Percentiles rank a stretch among this genome's conserved stretches.
phyloP scores from a whole-genome alignment of 2,329 filamentous ascomycete species.

The Claviceps spartinae region DNA sequence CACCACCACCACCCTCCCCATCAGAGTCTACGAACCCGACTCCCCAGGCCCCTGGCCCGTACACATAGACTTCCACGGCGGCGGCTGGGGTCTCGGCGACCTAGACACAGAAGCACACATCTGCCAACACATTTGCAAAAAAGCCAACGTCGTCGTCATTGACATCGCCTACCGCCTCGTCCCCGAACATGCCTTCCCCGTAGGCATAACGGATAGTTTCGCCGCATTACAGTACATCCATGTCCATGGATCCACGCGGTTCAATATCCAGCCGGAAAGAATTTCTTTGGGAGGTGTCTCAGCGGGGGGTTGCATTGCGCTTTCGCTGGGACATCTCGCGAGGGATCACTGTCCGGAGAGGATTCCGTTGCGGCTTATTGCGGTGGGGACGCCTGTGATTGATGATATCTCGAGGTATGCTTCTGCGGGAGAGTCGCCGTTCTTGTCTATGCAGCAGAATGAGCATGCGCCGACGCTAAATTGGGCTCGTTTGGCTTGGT shows the following conservation, averaged over 20 bases:
- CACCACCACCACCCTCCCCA: slow-evolving; percentile 12
- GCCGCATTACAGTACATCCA: slow-evolving; percentile 28
- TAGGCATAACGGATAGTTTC: slow-evolving; percentile 33
- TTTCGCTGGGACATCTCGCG: slow-evolving; percentile 25
- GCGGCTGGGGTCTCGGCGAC: slow-evolving; percentile 36
- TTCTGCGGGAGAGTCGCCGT: slow-evolving; percentile 23
- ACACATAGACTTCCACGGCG: slow-evolving; percentile 35
- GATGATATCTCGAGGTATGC: slow-evolving; percentile 25
- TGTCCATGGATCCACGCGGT: slow-evolving; percentile 18
- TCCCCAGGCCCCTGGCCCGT: slow-evolving; percentile 29
- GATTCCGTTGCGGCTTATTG: slow-evolving; percentile 24
- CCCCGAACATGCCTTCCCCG: slow-evolving; percentile 35
- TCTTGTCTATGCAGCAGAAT: slow-evolving; percentile 26
- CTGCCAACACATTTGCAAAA: slow-evolving; percentile 31
- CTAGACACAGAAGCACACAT: slow-evolving; percentile 35
- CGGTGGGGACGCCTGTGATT: slow-evolving; percentile 26
- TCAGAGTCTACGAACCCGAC: slow-evolving; percentile 32
- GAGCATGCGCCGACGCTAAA: slow-evolving; percentile 29
- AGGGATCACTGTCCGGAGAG: slow-evolving; percentile 17
- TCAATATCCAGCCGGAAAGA: slow-evolving; percentile 23
- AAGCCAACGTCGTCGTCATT: slow-evolving; percentile 31
- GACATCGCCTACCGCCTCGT: slow-evolving; percentile 39
- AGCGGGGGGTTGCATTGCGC: slow-evolving; percentile 28
- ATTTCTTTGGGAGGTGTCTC: slow-evolving; percentile 33
- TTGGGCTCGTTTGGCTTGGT: slow-evolving; percentile 29